Conservation (phyloP, 495 filamentous ascomycete genomes). For the Opeltia flavorubescens region DNA sequence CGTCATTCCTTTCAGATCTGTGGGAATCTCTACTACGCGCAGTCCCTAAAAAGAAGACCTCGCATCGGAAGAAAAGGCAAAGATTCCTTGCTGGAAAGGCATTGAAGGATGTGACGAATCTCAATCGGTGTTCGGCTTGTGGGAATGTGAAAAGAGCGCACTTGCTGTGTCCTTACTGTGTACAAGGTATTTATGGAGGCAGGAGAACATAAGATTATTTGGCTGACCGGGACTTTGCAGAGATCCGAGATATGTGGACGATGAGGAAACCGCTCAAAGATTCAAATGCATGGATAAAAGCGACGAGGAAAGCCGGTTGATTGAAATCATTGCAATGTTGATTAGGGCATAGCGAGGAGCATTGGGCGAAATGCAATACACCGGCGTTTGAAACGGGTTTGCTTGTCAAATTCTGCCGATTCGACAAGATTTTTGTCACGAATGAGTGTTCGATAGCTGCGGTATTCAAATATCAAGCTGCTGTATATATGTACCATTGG, state of each 20-base stretch:
- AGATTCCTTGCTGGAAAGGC: constrained; percentile 89
- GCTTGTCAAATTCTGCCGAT: not conserved
- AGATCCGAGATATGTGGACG: constrained; percentile 26
- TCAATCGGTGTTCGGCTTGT: constrained; percentile 81
- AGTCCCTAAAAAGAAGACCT: constrained; percentile 98
- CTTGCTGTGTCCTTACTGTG: constrained; percentile 73
- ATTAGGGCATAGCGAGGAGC: constrained; percentile 6
- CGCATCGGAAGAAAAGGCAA: constrained; percentile 87
- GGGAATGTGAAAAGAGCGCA: constrained; percentile 80
- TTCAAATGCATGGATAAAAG: not conserved
- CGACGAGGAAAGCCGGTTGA: not conserved
- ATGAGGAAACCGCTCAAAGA: not conserved
- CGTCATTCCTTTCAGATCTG: constrained; percentile 53
- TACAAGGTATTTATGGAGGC: constrained; percentile 40
- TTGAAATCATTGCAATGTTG: not conserved
- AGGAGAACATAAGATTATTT: too few relatives aligned
- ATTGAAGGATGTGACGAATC: constrained; percentile 70
- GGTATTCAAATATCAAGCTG: too few relatives aligned
- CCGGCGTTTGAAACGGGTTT: not conserved
- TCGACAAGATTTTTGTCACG: too few relatives aligned
- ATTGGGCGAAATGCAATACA: not conserved
- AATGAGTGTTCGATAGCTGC: too few relatives aligned
- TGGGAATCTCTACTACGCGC: constrained; percentile 89
- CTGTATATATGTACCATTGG: too few relatives aligned
- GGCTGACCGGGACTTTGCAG: constrained; percentile 3